phyloP scores from a whole-genome alignment of 1,284 basidiomycete genomes.

The Fomitopsis pinicola region DNA sequence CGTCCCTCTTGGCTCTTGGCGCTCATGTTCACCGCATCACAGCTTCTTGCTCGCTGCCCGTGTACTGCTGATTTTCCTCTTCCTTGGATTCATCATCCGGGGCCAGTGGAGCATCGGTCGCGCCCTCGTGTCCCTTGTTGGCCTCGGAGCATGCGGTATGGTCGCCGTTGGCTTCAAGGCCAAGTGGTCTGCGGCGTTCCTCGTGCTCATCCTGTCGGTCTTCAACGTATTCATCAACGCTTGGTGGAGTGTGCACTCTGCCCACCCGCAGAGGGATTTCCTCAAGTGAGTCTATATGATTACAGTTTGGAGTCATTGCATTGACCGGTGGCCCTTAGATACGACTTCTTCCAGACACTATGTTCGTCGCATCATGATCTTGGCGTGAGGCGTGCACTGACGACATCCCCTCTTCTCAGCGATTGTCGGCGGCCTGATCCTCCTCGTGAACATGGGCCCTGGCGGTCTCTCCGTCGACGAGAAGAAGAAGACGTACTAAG shows the following conservation, averaged over 20 bases:
- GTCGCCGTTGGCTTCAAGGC: slow-evolving; percentile 99
- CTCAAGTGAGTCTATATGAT: slow-evolving; percentile 62
- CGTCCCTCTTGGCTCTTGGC: slow-evolving; percentile 1
- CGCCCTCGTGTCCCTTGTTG: slow-evolving; percentile 82
- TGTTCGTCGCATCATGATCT: slow-evolving; percentile 48
- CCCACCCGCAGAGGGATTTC: slow-evolving; percentile 96
- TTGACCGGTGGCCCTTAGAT: slow-evolving; percentile 39
- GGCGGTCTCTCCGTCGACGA: slow-evolving; percentile 97
- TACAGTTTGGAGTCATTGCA: background rate
- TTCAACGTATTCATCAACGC: slow-evolving; percentile 99
- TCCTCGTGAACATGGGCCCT: slow-evolving; percentile 98
- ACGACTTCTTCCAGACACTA: slow-evolving; percentile 93
- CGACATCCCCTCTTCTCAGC: slow-evolving; percentile 44
- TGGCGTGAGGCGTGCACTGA: slow-evolving; percentile 1
- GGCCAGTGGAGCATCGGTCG: slow-evolving; percentile 87
- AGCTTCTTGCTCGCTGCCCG: slow-evolving; percentile 97
- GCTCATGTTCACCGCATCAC: slow-evolving; percentile 3
- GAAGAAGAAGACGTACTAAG: slow-evolving; percentile 92
- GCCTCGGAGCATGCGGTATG: slow-evolving; percentile 92
- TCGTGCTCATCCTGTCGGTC: slow-evolving; percentile 86
- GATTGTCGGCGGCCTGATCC: slow-evolving; percentile 95
- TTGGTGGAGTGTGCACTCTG: slow-evolving; percentile 94
- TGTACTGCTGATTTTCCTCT: slow-evolving; percentile 97
- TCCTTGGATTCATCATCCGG: slow-evolving; percentile 96
- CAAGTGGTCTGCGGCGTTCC: slow-evolving; percentile 97